A percentile compares a stretch with the other conserved stretches of the same genome.
Conservation (phyloP, 192 early-diverging fungal species). For the Coemansia sp. region DNA sequence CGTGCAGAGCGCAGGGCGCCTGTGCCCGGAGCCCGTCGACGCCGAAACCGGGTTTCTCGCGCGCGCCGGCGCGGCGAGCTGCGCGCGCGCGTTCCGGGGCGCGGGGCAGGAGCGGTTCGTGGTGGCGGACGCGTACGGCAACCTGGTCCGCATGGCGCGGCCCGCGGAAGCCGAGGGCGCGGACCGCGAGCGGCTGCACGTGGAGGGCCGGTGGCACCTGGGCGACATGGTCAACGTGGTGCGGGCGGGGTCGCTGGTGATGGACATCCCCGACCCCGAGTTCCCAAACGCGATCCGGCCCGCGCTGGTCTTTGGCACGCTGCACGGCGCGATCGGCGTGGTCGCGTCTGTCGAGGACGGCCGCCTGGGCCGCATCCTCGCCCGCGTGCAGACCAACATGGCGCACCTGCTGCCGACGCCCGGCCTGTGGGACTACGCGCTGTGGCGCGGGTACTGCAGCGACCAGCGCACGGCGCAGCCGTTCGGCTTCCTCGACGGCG, state of each 20-base stretch:
- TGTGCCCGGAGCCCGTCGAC: conserved; percentile 5
- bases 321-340: conserved; percentile 78
- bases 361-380: conserved; percentile 55
- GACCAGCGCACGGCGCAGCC: conserved; percentile 48
- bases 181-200: conserved; percentile 44
- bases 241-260: conserved; percentile 74
- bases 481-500: conserved; percentile 82
- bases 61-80: neutral
- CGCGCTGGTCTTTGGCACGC: conserved; percentile 70
- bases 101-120: conserved; percentile 14
- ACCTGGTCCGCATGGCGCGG: conserved; percentile 15
- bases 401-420: conserved; percentile 53
- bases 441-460: conserved; percentile 66
- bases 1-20: conserved; percentile 3
- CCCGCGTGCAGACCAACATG: conserved; percentile 66
- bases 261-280: conserved; percentile 63
- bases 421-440: conserved; percentile 39
- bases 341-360: conserved; percentile 65
- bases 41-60: conserved; percentile 15
- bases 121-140: conserved; percentile 32
- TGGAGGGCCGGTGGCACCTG: conserved; percentile 70
- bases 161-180: neutral
- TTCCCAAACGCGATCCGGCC: conserved; percentile 51
- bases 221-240: conserved; percentile 83
- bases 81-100: conserved; percentile 8